Conservation (phyloP, 2,329 filamentous ascomycete genomes). For the Talaromyces sp. region DNA sequence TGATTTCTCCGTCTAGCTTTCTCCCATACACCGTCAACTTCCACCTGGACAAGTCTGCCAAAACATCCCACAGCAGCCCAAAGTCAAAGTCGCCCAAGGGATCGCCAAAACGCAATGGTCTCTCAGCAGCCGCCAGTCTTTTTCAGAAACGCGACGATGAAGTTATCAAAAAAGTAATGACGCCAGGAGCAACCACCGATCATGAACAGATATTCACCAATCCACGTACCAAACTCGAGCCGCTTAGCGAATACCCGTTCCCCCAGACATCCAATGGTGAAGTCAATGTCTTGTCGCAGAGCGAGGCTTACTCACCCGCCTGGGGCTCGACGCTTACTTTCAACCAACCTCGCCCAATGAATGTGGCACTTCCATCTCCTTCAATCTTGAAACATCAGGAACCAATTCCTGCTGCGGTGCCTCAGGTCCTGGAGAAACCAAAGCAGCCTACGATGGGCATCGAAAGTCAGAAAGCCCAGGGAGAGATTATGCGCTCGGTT, state of each 20-base stretch:
- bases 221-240: conserved; percentile 25
- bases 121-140: conserved; percentile 29
- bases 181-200: conserved; percentile 41
- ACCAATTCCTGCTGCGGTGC: conserved; percentile 23
- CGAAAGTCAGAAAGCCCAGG: conserved; percentile 23
- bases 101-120: conserved; percentile 3
- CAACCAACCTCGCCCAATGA: conserved; percentile 76
- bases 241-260: conserved; percentile 31
- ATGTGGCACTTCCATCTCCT: conserved; percentile 64
- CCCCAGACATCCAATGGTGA: conserved; percentile 30
- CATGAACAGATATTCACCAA: conserved; percentile 41
- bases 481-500: conserved; percentile 53
- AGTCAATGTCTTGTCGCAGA: conserved; percentile 58
- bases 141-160: conserved; percentile 31
- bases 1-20: conserved; percentile 59
- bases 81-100: conserved; percentile 22
- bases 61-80: conserved; percentile 28
- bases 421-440: conserved; percentile 22
- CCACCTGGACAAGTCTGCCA: conserved; percentile 44
- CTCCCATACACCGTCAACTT: conserved; percentile 92
- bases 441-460: conserved; percentile 18
- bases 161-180: conserved; percentile 28
- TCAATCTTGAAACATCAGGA: conserved; percentile 68
- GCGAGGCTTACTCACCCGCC: conserved; percentile 69
- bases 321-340: conserved; percentile 66